phyloP scores from a whole-genome alignment of 2,329 filamentous ascomycete genomes.

The Dendrostoma leiphaemia region DNA sequence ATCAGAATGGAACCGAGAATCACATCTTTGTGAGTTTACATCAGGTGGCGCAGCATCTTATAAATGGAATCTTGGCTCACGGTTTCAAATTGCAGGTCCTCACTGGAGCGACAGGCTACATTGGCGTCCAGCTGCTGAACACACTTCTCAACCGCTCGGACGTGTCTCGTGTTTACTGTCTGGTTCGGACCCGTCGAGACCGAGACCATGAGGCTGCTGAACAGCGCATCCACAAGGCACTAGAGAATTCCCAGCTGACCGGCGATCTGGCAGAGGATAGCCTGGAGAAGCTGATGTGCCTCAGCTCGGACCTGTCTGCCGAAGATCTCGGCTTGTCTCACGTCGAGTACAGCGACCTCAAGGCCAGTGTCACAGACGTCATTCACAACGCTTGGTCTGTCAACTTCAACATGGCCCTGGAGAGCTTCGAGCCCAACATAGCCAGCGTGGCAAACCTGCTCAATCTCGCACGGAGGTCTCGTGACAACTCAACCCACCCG shows the following conservation, averaged over 20 bases:
- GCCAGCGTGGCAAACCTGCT: constrained; percentile 11
- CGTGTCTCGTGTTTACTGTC: constrained; percentile 49
- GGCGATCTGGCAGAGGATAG: not conserved
- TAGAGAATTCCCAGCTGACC: not conserved
- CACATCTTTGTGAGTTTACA: constrained; percentile 30
- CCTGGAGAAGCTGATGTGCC: not conserved
- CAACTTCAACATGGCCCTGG: constrained; percentile 13
- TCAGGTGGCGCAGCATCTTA: too few species aligned
- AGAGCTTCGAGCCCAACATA: constrained; percentile 15
- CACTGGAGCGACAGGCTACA: constrained; percentile 60
- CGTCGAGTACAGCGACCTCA: not conserved
- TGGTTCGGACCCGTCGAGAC: constrained; percentile 35
- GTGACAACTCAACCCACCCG: not conserved
- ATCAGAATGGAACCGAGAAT: too few species aligned
- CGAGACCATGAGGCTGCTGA: constrained; percentile 25
- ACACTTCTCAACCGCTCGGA: constrained; percentile 57
- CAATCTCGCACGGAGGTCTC: not conserved
- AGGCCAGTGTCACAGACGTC: constrained; percentile 1
- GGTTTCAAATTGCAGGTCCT: constrained; percentile 35
- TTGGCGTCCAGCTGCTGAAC: constrained; percentile 57
- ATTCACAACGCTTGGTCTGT: constrained; percentile 13
- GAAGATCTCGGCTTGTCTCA: not conserved
- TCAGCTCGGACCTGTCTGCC: not conserved
- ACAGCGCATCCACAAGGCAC: constrained; percentile 29
- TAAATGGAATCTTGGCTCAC: not conserved